Evolutionary conservation across 1,284 basidiomycete genomes (phyloP), one percentile per base, ranked within the genome.

Genomic region (Puccinia horiana): DNA sequence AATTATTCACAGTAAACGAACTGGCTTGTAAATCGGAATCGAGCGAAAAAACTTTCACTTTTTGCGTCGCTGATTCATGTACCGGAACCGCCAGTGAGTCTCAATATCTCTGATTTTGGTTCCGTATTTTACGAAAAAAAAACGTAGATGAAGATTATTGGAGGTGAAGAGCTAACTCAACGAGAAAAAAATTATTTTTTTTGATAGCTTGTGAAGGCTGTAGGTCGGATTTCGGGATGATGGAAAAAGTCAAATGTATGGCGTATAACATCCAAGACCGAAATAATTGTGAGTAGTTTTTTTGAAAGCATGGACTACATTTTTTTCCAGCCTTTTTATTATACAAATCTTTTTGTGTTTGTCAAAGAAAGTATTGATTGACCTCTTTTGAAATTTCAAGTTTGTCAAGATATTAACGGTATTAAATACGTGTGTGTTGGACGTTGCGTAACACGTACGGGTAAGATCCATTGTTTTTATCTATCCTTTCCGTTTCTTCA

Each of bases 211-310:
- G 73, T 32, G 73, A 75, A 56, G 54, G 54, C 9, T 75, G 73
- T 29, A 35, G 54, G 54, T 75, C 73, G 20, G 49, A 75, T 56
- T 58, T 75, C 29, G 73, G 73, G 12, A 47, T 75, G 54, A 42
- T 58, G 32, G 23, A 8, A 3, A 75, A 75, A 40, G 73, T 75
- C 37, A 75, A 75, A n/a, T 75, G 73, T 35, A 75, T 75, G 73
- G 26, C 73, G 56, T 75, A 75, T 35, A 37, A 75, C 54, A 75
- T 56, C 32, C 29, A 75, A 54, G 12, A 37, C 52, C 32, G 42
- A 75, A 29, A n/a, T 12, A 75, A 75, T 58, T 75, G 73, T 75
- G 73, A 75, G 73, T 20, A n/a, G n/a, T n/a, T n/a, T n/a, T 52
- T 1, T 2, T 56, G 26, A 35, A 14, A 14, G 4, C 20, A 9